Evolutionary conservation across 306 rosid genomes (phyloP).

Genomic region (Lathyrus tuberosus): DNA sequence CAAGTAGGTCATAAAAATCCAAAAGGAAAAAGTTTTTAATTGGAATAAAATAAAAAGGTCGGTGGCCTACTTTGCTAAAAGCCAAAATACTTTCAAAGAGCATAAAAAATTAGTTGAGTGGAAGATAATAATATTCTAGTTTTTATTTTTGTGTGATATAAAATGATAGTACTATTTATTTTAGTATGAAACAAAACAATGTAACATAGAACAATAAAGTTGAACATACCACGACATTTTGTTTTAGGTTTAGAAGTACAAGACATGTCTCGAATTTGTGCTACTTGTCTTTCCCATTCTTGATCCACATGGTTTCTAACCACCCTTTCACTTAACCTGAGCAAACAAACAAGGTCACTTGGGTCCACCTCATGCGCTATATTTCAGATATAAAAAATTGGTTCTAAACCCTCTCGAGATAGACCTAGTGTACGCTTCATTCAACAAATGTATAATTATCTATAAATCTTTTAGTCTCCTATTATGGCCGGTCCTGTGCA

Average conservation of each 20-base stretch:
- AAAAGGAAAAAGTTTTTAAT: constrained; percentile 54
- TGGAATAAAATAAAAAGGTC: constrained; percentile 39
- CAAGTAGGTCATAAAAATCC: constrained; percentile 60
- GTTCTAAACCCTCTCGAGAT: too few species aligned
- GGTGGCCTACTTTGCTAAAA: constrained; percentile 65
- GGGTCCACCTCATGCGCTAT: constrained; percentile 34
- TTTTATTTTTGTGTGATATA: neutral
- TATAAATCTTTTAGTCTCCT: too few species aligned
- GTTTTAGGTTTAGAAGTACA: constrained; percentile 23
- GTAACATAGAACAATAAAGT: neutral
- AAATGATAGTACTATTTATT: constrained; percentile 27
- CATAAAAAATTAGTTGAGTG: constrained; percentile 25
- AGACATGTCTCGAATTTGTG: constrained; percentile 34
- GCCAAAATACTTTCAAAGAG: constrained; percentile 53
- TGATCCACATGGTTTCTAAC: constrained; percentile 44
- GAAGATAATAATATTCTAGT: constrained; percentile 32
- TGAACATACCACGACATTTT: constrained; percentile 31
- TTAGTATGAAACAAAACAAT: constrained; percentile 25
- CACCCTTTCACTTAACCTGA: constrained; percentile 29
- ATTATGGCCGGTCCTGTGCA: too few species aligned
- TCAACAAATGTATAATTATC: neutral
- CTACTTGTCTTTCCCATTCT: constrained; percentile 32
- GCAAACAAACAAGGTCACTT: constrained; percentile 34
- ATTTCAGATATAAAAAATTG: too few species aligned
- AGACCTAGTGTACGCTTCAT: neutral